Percentiles rank a stretch among this genome's conserved stretches.
These are phyloP conservation scores for Sporopachydermia cereana DNA, from an alignment of 1,139 yeast species.

Conservation along the genomic window DNA sequence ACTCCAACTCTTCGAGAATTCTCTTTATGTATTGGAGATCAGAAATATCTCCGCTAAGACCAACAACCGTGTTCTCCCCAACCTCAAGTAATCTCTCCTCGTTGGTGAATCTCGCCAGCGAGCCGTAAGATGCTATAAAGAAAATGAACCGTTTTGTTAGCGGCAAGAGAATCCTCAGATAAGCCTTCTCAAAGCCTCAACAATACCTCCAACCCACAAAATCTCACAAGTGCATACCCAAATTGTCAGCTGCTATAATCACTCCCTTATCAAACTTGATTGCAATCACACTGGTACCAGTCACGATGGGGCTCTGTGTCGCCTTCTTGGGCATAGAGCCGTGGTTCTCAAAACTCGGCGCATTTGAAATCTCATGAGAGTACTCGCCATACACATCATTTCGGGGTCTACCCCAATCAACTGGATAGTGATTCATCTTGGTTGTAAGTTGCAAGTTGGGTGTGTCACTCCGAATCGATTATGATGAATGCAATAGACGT, in stretches of 20 bases:
- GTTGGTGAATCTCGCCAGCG: slow-evolving; percentile 76
- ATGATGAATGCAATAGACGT: too few species aligned
- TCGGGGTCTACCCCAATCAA: slow-evolving; percentile 90
- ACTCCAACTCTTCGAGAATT: slow-evolving; percentile 62
- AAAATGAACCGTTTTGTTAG: too few species aligned
- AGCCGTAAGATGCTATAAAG: slow-evolving; percentile 71
- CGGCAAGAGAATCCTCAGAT: too few species aligned
- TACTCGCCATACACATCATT: slow-evolving; percentile 72
- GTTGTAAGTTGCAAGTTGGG: background rate
- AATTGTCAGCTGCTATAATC: slow-evolving; percentile 87
- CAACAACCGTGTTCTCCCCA: slow-evolving; percentile 81
- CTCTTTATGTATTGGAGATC: slow-evolving; percentile 82
- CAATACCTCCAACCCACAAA: background rate
- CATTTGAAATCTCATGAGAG: slow-evolving; percentile 58
- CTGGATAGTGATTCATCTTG: slow-evolving; percentile 89
- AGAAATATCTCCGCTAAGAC: slow-evolving; percentile 89
- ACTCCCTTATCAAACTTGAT: slow-evolving; percentile 86
- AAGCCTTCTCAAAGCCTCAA: too few species aligned
- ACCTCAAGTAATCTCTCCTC: slow-evolving; percentile 76
- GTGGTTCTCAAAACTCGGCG: slow-evolving; percentile 23
- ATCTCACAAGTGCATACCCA: slow-evolving; percentile 34
- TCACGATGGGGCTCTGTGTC: slow-evolving; percentile 89
- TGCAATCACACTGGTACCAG: slow-evolving; percentile 93
- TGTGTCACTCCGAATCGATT: too few species aligned
- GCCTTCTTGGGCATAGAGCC: slow-evolving; percentile 56